These are phyloP conservation scores for Carex cristatella DNA, from an alignment of 176 grass and related monocot genomes.

Conservation along the genomic window DNA sequence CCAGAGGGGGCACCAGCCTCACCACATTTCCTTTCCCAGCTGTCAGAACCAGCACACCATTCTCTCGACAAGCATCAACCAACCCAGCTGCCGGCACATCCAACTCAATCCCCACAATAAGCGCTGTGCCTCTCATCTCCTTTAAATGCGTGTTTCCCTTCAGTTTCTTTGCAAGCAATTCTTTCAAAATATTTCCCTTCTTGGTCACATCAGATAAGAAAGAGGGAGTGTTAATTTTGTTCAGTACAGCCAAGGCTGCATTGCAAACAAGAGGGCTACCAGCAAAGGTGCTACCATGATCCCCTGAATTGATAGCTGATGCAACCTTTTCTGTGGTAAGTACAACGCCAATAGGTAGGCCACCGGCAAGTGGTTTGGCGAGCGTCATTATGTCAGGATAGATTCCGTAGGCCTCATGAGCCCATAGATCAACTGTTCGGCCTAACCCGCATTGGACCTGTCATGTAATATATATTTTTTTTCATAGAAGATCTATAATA, in stretches of 20 bases:
- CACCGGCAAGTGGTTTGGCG: constrained; percentile 71
- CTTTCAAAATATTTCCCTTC: constrained; percentile 68
- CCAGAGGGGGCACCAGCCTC: constrained; percentile 60
- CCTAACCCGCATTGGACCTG: constrained; percentile 86
- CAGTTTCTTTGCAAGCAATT: constrained; percentile 51
- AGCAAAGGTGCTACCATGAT: constrained; percentile 69
- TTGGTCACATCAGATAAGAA: constrained; percentile 48
- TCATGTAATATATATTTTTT: neutral
- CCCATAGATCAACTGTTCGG: constrained; percentile 77
- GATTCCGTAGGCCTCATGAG: constrained; percentile 49
- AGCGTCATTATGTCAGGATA: constrained; percentile 80
- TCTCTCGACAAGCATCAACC: constrained; percentile 53
- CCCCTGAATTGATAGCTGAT: constrained; percentile 49
- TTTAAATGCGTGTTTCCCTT: constrained; percentile 49
- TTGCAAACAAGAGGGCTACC: constrained; percentile 58
- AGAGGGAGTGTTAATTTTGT: constrained; percentile 59
- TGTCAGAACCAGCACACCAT: constrained; percentile 62
- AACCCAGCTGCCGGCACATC: constrained; percentile 49
- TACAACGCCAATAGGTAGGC: constrained; percentile 60
- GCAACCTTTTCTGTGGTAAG: constrained; percentile 64
- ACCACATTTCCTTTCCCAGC: constrained; percentile 88
- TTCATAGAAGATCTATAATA: constrained; percentile 6
- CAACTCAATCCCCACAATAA: constrained; percentile 67
- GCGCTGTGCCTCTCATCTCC: constrained; percentile 60
- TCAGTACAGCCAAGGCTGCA: constrained; percentile 44